Percentiles rank a stretch among this genome's conserved stretches.
Evolutionary conservation across 148 eudicot genomes (phyloP).

Genomic region (Talinum fruticosum): DNA sequence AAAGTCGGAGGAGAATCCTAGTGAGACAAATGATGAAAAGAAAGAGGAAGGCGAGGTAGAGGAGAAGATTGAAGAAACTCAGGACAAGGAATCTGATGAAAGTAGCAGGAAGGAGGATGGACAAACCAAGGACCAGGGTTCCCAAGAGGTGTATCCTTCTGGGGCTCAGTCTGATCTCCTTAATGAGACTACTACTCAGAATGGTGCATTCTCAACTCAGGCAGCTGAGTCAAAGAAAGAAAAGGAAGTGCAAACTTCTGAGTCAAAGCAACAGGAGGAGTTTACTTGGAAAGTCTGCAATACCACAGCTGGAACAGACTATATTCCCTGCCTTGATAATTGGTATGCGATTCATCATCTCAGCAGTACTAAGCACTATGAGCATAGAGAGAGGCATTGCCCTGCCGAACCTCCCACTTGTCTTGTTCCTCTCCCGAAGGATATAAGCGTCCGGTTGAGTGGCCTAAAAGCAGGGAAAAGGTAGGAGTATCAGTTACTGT

Average conservation of each 20-base stretch:
- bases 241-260: slow-evolving; percentile 51
- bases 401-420: slow-evolving; percentile 85
- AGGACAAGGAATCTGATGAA: slow-evolving; percentile 38
- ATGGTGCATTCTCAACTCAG: slow-evolving; percentile 73
- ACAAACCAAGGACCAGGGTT: slow-evolving; percentile 25
- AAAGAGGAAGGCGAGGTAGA: slow-evolving; percentile 35
- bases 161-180: slow-evolving; percentile 80
- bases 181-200: slow-evolving; percentile 65
- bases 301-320: slow-evolving; percentile 78
- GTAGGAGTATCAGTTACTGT: slow-evolving; percentile 18
- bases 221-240: slow-evolving; percentile 74
- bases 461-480: slow-evolving; percentile 95
- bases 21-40: slow-evolving; percentile 31
- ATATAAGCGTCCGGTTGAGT: slow-evolving; percentile 66
- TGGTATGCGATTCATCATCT: slow-evolving; percentile 68
- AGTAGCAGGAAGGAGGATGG: slow-evolving; percentile 38
- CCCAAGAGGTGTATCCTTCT: slow-evolving; percentile 58
- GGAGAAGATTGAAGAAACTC: slow-evolving; percentile 39
- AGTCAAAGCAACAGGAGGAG: slow-evolving; percentile 34
- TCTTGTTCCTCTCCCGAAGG: slow-evolving; percentile 94
- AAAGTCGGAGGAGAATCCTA: slow-evolving; percentile 32
- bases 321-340: slow-evolving; percentile 94
- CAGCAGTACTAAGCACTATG: slow-evolving; percentile 72
- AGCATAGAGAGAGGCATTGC: slow-evolving; percentile 93
- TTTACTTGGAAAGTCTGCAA: slow-evolving; percentile 67